A percentile compares a stretch with the other conserved stretches of the same genome.
phyloP scores from a whole-genome alignment of 148 eudicot genomes.

The Vaccinium myrtillus region DNA sequence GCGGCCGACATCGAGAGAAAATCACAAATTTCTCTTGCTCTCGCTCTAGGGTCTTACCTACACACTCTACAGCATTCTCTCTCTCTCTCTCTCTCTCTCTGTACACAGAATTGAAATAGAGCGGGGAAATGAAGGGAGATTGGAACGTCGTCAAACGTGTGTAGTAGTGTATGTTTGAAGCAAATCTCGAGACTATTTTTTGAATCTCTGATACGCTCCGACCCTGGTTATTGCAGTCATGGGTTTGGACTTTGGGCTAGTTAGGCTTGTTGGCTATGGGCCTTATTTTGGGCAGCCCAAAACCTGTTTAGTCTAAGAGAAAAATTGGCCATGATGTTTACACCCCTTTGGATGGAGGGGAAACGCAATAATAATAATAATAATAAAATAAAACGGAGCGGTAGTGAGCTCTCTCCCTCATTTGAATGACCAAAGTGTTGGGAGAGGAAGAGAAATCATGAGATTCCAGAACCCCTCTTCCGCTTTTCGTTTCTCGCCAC shows the following conservation, averaged over 20 bases:
- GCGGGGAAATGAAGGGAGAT: background rate
- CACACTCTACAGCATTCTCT: background rate
- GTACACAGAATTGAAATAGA: background rate
- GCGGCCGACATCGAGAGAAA: constrained; percentile 19
- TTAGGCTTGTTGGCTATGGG: background rate
- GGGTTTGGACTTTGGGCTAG: background rate
- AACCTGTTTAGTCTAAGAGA: too few relatives aligned
- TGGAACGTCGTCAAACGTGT: background rate
- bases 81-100: background rate
- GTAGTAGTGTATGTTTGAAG: too few relatives aligned
- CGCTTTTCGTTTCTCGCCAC: too few relatives aligned
- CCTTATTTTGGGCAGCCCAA: too few relatives aligned
- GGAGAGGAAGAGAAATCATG: too few relatives aligned
- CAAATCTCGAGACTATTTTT: constrained; percentile 3
- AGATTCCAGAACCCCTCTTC: too few relatives aligned
- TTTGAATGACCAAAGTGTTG: too few relatives aligned
- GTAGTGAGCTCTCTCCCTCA: too few relatives aligned
- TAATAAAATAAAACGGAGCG: too few relatives aligned
- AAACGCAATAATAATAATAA: too few relatives aligned
- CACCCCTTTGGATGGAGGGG: too few relatives aligned
- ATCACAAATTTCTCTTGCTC: background rate
- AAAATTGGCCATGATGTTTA: too few relatives aligned
- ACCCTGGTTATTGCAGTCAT: background rate
- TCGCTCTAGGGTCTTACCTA: background rate
- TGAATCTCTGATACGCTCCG: background rate